phyloP scores from a whole-genome alignment of 1,284 basidiomycete genomes.

The Cutaneotrichosporon spelunceum region DNA sequence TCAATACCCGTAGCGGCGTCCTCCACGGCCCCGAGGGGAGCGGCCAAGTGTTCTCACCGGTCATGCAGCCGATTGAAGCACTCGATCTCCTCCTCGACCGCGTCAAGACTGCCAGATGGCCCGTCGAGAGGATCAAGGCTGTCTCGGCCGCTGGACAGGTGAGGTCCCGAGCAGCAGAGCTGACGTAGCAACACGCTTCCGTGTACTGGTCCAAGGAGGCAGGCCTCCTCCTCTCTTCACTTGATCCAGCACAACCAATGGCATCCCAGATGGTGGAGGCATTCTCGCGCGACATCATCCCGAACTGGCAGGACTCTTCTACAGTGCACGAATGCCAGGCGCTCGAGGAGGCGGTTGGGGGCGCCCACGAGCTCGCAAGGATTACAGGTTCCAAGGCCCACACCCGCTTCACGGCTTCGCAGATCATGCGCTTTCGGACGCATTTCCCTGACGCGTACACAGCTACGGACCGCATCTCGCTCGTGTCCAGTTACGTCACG shows the following conservation, averaged over 20 bases:
- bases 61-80: slow-evolving; percentile 78
- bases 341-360: slow-evolving; percentile 64
- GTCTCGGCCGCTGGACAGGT: slow-evolving; percentile 46
- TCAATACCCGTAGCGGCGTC: slow-evolving; percentile 70
- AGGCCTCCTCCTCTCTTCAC: slow-evolving; percentile 56
- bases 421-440: slow-evolving; percentile 71
- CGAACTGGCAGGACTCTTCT: slow-evolving; percentile 91
- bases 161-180: slow-evolving; percentile 11
- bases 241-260: slow-evolving; percentile 60
- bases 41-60: slow-evolving; percentile 71
- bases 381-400: slow-evolving; percentile 80
- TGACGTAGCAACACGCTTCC: slow-evolving; percentile 77
- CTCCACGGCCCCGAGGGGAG: slow-evolving; percentile 63
- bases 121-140: slow-evolving; percentile 31
- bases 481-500: slow-evolving; percentile 79
- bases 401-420: slow-evolving; percentile 81
- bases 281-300: slow-evolving; percentile 68
- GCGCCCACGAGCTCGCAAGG: slow-evolving; percentile 66
- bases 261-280: slow-evolving; percentile 54
- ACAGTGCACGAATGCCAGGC: slow-evolving; percentile 70
- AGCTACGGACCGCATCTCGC: slow-evolving; percentile 66
- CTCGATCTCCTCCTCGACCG: slow-evolving; percentile 72
- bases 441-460: slow-evolving; percentile 62
- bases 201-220: slow-evolving; percentile 75
- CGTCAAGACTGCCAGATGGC: slow-evolving; percentile 60